A percentile compares a stretch with the other conserved stretches of the same genome.
phyloP scores from a whole-genome alignment of 2,329 filamentous ascomycete genomes.

The Stagonosporopsis rhizophila region DNA sequence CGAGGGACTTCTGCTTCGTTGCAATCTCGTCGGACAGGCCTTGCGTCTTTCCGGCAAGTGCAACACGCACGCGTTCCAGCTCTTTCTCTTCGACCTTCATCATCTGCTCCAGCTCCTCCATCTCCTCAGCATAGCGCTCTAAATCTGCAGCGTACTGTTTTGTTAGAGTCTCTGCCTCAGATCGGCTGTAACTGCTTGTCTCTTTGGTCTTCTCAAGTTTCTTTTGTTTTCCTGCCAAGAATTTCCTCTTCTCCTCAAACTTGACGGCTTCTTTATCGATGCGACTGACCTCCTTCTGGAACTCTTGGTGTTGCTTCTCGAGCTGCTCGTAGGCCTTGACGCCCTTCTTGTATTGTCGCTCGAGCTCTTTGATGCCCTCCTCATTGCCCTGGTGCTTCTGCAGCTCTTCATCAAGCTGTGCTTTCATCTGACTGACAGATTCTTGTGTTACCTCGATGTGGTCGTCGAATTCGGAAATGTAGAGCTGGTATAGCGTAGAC shows the following conservation, averaged over 20 bases:
- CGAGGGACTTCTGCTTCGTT: conserved; percentile 88
- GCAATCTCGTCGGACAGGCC: conserved; percentile 92
- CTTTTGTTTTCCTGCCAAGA: conserved; percentile 86
- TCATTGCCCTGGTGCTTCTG: conserved; percentile 92
- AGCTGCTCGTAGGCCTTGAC: conserved; percentile 82
- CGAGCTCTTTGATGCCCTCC: conserved; percentile 85
- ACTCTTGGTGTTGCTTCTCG: conserved; percentile 79
- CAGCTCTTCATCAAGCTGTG: conserved; percentile 82
- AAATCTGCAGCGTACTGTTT: conserved; percentile 81
- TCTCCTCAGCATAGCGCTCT: conserved; percentile 75
- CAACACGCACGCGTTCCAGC: conserved; percentile 81
- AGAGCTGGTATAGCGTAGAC: conserved; percentile 90
- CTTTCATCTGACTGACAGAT: conserved; percentile 88
- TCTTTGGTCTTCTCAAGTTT: conserved; percentile 90
- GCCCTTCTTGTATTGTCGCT: conserved; percentile 83
- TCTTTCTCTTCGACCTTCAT: conserved; percentile 83
- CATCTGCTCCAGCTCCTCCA: conserved; percentile 75
- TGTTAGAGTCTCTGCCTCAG: conserved; percentile 78
- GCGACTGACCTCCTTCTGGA: conserved; percentile 87
- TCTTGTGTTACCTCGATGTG: conserved; percentile 90
- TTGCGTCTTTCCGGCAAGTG: conserved; percentile 94
- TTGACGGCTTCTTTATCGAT: conserved; percentile 98
- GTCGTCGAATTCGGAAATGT: conserved; percentile 85
- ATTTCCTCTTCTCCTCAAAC: conserved; percentile 97
- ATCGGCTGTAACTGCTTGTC: conserved; percentile 75